Evolutionary conservation across 306 rosid genomes (phyloP).

Genomic region (Betula pendula): DNA sequence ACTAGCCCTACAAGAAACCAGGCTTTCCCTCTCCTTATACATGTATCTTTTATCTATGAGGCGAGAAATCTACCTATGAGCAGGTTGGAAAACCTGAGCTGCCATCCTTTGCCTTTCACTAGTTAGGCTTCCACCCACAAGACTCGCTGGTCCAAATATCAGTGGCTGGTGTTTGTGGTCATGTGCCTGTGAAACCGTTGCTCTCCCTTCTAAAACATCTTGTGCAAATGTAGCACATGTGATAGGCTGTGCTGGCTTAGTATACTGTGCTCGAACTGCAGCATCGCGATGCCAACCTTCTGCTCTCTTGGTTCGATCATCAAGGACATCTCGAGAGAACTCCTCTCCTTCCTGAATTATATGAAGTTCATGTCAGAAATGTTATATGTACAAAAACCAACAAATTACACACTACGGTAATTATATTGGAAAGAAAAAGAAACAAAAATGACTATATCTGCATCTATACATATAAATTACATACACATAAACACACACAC

Average conservation of each 20-base stretch:
- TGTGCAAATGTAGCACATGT: slow-evolving; percentile 98
- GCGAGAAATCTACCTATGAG: slow-evolving; percentile 38
- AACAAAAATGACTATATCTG: background rate
- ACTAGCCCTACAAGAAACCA: background rate
- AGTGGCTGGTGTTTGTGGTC: slow-evolving; percentile 95
- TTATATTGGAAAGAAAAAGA: background rate
- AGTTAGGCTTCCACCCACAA: slow-evolving; percentile 69
- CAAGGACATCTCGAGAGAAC: slow-evolving; percentile 69
- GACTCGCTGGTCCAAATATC: slow-evolving; percentile 93
- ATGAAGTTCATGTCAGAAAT: background rate
- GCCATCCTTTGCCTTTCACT: slow-evolving; percentile 87
- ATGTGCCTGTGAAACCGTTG: slow-evolving; percentile 69
- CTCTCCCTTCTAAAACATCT: slow-evolving; percentile 98
- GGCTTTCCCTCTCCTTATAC: background rate
- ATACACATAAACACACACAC: too few species aligned
- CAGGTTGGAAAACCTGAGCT: slow-evolving; percentile 94
- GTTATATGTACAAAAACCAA: background rate
- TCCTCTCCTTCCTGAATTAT: slow-evolving; percentile 71
- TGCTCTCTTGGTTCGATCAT: slow-evolving; percentile 76
- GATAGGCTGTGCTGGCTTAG: slow-evolving; percentile 72
- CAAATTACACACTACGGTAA: background rate
- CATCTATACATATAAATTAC: background rate
- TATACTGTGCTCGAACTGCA: slow-evolving; percentile 54
- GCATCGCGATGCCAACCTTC: slow-evolving; percentile 85
- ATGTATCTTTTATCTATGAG: background rate